Conservation (phyloP, 257 asterid genomes). For the Solanum piurae region DNA sequence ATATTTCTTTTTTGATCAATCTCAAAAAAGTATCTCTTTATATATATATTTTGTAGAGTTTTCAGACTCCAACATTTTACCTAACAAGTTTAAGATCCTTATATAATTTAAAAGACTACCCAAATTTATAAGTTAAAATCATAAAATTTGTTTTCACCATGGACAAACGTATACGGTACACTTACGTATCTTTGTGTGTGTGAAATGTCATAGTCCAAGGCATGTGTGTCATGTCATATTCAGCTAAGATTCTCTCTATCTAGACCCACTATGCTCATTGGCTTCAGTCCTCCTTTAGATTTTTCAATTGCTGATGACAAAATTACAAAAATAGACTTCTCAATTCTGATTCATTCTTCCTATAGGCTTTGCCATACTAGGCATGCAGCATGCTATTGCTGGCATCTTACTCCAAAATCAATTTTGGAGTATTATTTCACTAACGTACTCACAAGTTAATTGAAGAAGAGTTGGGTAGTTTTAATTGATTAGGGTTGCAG, state of each 20-base stretch:
- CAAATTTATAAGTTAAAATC: no score
- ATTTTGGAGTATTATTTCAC: neutral
- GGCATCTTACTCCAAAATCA: neutral
- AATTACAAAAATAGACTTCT: neutral
- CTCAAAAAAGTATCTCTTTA: neutral
- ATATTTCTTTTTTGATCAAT: neutral
- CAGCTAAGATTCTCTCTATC: constrained; percentile 24
- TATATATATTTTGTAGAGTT: neutral
- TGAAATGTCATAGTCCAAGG: constrained; percentile 24
- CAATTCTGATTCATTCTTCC: neutral
- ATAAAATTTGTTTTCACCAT: no score
- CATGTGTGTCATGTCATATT: constrained; percentile 34
- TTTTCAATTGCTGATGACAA: constrained; percentile 9
- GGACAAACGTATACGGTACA: neutral
- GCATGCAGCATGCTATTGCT: neutral
- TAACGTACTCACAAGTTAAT: neutral
- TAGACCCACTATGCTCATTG: constrained; percentile 10
- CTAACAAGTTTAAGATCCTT: neutral
- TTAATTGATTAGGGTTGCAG: constrained; percentile 1
- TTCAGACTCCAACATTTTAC: neutral
- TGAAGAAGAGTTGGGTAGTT: neutral
- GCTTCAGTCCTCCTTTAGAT: neutral
- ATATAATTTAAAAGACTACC: neutral
- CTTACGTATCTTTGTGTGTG: neutral
- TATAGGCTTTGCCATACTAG: neutral